Evolutionary conservation across 2,329 filamentous ascomycete species (phyloP).

Genomic region (Cercospora sesami): DNA sequence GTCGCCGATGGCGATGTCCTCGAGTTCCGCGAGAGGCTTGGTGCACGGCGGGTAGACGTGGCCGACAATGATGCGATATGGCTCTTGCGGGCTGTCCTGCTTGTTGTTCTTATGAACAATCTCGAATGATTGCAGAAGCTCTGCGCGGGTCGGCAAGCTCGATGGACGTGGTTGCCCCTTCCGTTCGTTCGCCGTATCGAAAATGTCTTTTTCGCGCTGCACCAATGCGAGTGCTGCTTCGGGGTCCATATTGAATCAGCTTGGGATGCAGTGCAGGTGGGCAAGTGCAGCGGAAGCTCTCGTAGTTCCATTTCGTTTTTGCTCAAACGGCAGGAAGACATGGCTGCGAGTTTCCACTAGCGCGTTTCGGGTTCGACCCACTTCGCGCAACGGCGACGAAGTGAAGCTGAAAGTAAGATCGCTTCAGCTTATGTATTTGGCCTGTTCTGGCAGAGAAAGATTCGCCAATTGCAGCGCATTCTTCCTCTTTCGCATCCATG

Average conservation of each 20-base stretch:
- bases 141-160: not conserved
- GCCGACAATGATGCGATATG: constrained; percentile 14
- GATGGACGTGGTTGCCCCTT: constrained; percentile 3
- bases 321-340: not conserved
- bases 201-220: not conserved
- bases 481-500: not conserved
- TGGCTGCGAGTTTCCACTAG: not conserved
- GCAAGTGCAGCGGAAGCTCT: not conserved
- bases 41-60: constrained; percentile 29
- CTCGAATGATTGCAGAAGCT: not conserved
- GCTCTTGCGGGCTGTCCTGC: not conserved
- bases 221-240: not conserved
- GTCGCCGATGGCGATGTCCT: constrained; percentile 24
- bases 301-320: not conserved
- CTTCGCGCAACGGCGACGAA: not conserved
- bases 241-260: not conserved
- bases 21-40: constrained; percentile 20
- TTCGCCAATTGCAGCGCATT: not conserved
- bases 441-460: not conserved
- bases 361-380: not conserved
- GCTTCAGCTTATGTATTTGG: not conserved
- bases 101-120: not conserved
- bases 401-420: not conserved
- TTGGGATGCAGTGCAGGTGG: not conserved
- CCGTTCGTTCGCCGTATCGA: not conserved